Percentiles rank a stretch among this genome's conserved stretches.
phyloP scores from a whole-genome alignment of 805 yeast genomes.

The Monosporozyma yasuniensis region DNA sequence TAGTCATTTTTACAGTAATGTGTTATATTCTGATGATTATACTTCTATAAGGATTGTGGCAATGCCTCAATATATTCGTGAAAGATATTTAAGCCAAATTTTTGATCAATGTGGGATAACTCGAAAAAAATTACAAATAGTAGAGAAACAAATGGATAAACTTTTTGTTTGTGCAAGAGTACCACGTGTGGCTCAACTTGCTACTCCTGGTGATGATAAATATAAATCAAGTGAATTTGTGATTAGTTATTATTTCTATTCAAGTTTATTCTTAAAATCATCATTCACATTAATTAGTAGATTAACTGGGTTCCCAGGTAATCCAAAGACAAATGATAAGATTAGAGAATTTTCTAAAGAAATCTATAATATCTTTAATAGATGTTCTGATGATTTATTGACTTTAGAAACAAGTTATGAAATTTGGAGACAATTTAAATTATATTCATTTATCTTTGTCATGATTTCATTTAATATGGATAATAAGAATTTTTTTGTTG shows the following conservation, averaged over 20 bases:
- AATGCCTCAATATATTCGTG: conserved; percentile 13
- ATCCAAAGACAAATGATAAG: conserved; percentile 3
- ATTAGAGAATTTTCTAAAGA: conserved; percentile 3
- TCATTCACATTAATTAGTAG: conserved; percentile 12
- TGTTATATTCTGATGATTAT: conserved; percentile 18
- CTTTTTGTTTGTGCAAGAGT: not conserved
- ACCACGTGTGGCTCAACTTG: not conserved
- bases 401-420: conserved; percentile 12
- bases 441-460: conserved; percentile 10
- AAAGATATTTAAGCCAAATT: conserved; percentile 13
- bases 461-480: conserved; percentile 4
- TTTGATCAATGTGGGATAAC: conserved; percentile 1
- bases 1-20: conserved; percentile 16
- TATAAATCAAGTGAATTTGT: conserved; percentile 8
- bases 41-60: conserved; percentile 22
- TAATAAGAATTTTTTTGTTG: not conserved
- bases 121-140: not conserved
- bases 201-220: conserved; percentile 4
- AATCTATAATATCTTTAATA: not conserved
- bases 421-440: conserved; percentile 9
- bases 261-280: conserved; percentile 8
- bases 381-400: conserved; percentile 8
- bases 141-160: not conserved
- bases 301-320: conserved; percentile 7
- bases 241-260: conserved; percentile 7